phyloP scores from a whole-genome alignment of 371 early-diverging fungal species.

The Saksenaea vasiformis region DNA sequence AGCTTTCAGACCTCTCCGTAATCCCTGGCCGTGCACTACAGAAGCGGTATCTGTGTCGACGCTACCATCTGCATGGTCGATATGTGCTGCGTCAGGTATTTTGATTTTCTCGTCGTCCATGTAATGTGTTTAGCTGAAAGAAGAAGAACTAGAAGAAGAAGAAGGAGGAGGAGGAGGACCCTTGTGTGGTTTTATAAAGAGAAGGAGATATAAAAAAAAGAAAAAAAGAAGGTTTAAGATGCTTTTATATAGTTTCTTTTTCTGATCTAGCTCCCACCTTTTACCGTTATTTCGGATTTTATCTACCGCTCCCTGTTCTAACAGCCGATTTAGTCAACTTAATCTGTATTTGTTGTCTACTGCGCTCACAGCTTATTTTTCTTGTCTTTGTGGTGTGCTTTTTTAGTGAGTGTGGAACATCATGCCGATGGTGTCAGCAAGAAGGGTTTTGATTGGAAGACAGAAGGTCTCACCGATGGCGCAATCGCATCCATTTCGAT shows the following conservation, averaged over 20 bases:
- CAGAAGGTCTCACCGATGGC: not conserved
- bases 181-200: not conserved
- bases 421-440: slow-evolving; percentile 11
- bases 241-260: not conserved
- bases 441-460: slow-evolving; percentile 1
- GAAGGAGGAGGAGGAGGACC: not conserved
- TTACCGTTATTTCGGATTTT: not conserved
- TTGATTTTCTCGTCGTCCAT: slow-evolving; percentile 14
- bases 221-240: not conserved
- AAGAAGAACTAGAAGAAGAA: not conserved
- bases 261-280: not conserved
- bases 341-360: not conserved
- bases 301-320: not conserved
- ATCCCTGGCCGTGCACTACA: not conserved
- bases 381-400: not conserved
- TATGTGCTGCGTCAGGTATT: slow-evolving; percentile 19
- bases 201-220: not conserved
- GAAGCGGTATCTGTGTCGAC: not conserved
- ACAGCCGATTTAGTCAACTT: not conserved
- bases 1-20: slow-evolving; percentile 51
- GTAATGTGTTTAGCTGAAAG: too few relatives aligned
- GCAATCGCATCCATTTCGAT: not conserved
- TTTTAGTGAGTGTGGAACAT: not conserved
- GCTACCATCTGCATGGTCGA: slow-evolving; percentile 24
- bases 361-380: too few relatives aligned